Evolutionary conservation across 2,329 filamentous ascomycete genomes (phyloP).

Genomic region (Fusarium annulatum): DNA sequence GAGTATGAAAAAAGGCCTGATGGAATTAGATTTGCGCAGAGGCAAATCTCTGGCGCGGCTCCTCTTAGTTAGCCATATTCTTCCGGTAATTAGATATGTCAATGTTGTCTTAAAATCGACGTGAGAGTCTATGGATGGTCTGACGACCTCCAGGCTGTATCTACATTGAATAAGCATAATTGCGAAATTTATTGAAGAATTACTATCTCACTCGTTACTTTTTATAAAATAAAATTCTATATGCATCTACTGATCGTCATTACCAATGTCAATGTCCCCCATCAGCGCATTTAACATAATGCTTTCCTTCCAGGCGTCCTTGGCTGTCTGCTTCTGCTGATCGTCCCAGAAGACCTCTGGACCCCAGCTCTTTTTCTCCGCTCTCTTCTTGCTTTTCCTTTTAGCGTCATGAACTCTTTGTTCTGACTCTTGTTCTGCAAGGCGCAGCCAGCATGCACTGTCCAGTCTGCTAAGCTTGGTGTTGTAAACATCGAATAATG

Average conservation of each 20-base stretch:
- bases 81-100: not conserved
- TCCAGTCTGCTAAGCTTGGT: not conserved
- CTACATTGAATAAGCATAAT: too few species aligned
- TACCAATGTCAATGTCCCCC: not conserved
- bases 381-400: not conserved
- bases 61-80: accelerated
- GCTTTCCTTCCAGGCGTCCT: not conserved
- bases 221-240: not conserved
- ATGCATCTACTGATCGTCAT: not conserved
- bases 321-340: not conserved
- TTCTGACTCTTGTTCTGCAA: not conserved
- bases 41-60: accelerated
- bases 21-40: accelerated
- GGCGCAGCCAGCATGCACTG: not conserved
- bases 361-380: not conserved
- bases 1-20: accelerated
- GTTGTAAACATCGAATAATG: not conserved
- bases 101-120: not conserved
- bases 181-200: too few species aligned
- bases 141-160: too few species aligned
- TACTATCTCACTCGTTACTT: not conserved
- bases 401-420: not conserved
- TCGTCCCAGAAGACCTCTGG: not conserved
- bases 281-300: not conserved
- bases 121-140: not conserved